Base-by-base conservation (phyloP, 1,284 basidiomycete species). In the Ustilago shanxiensis region DNA sequence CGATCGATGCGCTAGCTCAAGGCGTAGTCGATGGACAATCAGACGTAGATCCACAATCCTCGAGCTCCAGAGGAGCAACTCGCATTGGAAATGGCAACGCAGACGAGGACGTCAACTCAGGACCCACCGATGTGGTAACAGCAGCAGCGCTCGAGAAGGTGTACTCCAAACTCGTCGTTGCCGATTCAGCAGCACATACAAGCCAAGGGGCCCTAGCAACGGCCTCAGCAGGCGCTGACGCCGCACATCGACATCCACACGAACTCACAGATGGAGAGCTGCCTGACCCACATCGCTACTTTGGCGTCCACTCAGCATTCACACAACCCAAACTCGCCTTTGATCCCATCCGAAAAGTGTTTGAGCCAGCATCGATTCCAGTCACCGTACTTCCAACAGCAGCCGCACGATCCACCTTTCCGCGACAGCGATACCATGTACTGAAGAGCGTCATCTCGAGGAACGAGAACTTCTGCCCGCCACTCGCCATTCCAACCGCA, bases 271-370 rank as follows among this genome's bases (percentile, higher is more conserved):
- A 85, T 13, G 81, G 82, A 7, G 91, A 93, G 29, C 87, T 91
- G 26, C 88, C 95, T 26, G 94, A 97, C 76, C 91, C 94, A 8
- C 92, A 95, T 52, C 90, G 90, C 26, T 94, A 96, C 85, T 88
- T 99, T 53, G 91, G 91, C 75, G 89, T 98, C 66, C 88, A 98
- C 37, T 91, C 97, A 85, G 92, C 95, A 11, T 98, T 95, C 79
- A 92, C 95, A 39, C 97, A 98, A 93, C 96, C 96, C 0, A 88
- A 91, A 10, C 93, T 95, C 90, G 90, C 91, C 79, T 99, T 95
- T 90, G 94, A 95, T 37, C 88, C 89, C 24, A 92, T 95, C 79
- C 89, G 93, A 68, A 92, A 92, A 57, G 91, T 92, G 1, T 97
- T 96, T 81, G 93, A 94, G 79, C 60, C 66, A 20, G 54, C 60